Evolutionary conservation across 495 filamentous ascomycete genomes (phyloP), one percentile per base, ranked within the genome.

Genomic region (Tuber indicum): DNA sequence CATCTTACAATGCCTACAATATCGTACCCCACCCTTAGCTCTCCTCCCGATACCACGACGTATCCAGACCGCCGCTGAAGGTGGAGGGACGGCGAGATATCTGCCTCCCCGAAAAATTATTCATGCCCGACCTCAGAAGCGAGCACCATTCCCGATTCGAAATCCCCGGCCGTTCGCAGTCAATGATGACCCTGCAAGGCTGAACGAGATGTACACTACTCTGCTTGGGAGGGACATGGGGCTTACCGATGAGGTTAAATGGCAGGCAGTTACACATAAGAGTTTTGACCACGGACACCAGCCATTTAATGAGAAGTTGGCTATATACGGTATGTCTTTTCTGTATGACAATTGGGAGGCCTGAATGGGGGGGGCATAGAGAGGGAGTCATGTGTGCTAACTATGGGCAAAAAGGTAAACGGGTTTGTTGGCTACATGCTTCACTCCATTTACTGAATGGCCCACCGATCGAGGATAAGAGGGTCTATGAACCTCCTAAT

Each of bases 221-320:
- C 84, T 98, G 75, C 85, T 98, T 73, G 93, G 94, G 36, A 84
- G 84, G 74, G 87, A 88, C 74, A 42, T 78, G 72, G 92, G 93
- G 79, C 87, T 98, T 78, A 91, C 90, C 47, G 94, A 97, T 3
- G 94, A 98, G 85, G 87, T 95, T 80, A 97, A 98, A 85, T 99
- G 95, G 96, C 88, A 98, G 79, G 94, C 95, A 17, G 89, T 99
- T 75, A 99, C 96, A 58, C 96, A 99, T 85, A 98, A 98, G 90
- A 97, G 93, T 85, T 98, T 97, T 84, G 96, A 98, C 85, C 93
- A 98, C 81, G 96, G 94, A 72, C 87, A 93, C 82, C 90, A 94
- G 86, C 94, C 94, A 17, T 97, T 92, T 86, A 99, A 98, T 84
- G 94, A 97, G 77, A 90, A 94, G 75, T 87, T 99, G 84, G 91